A percentile compares a stretch with the other conserved stretches of the same genome.
Conservation (phyloP, 2,329 filamentous ascomycete species). For the Periglandula ipomoeae region DNA sequence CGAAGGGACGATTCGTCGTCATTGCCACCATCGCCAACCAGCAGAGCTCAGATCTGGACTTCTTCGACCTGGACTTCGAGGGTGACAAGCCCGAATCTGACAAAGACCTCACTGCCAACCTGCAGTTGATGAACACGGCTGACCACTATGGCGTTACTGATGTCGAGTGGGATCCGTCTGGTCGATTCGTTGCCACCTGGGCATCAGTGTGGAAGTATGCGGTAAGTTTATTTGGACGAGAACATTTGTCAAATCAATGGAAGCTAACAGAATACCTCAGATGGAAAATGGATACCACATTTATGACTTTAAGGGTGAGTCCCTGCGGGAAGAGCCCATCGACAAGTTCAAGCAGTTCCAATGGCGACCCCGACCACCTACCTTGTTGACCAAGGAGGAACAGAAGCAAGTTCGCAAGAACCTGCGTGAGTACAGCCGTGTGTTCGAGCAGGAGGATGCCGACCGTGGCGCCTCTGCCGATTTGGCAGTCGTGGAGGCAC, state of each 20-base stretch:
- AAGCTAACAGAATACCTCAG: constrained; percentile 33
- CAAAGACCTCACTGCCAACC: constrained; percentile 88
- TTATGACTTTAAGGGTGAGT: constrained; percentile 90
- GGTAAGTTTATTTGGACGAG: constrained; percentile 45
- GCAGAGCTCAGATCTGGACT: constrained; percentile 92
- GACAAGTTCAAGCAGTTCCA: constrained; percentile 98
- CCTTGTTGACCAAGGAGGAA: constrained; percentile 91
- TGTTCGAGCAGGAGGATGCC: constrained; percentile 91
- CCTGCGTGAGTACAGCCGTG: constrained; percentile 87
- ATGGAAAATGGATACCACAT: constrained; percentile 99
- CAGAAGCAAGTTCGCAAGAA: constrained; percentile 98
- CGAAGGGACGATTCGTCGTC: constrained; percentile 88
- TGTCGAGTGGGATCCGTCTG: constrained; percentile 95
- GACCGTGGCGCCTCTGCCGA: constrained; percentile 92
- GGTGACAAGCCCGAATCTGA: constrained; percentile 89
- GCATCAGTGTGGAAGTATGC: constrained; percentile 93
- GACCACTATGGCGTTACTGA: constrained; percentile 98
- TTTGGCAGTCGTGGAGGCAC: constrained; percentile 82
- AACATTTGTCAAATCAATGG: not conserved
- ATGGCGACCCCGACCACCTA: constrained; percentile 86
- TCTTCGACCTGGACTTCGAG: constrained; percentile 96
- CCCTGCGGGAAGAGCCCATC: constrained; percentile 80
- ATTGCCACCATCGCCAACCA: constrained; percentile 88
- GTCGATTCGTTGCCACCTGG: constrained; percentile 87
- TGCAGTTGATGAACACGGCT: constrained; percentile 85